Conservation (phyloP, 768 basidiomycete species). For the Amanita fuliginea region DNA sequence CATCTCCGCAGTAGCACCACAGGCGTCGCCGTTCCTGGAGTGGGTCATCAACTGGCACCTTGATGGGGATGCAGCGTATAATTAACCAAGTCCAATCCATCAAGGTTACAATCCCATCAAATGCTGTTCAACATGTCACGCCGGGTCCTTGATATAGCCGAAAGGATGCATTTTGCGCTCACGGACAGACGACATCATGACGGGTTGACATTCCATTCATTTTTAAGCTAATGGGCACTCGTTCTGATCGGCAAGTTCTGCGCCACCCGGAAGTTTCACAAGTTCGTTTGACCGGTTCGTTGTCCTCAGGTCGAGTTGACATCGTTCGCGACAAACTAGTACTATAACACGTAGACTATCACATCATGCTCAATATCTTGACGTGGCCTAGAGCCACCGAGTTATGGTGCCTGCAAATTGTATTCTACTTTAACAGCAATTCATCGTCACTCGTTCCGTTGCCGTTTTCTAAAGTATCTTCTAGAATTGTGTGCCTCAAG, state of each 20-base stretch:
- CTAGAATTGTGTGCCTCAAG: background rate
- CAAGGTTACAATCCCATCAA: background rate
- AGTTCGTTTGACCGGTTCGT: background rate
- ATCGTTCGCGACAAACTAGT: background rate
- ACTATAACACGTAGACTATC: background rate
- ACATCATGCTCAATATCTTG: background rate
- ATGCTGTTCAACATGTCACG: background rate
- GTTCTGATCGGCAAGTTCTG: background rate
- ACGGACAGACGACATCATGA: background rate
- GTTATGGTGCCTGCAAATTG: background rate
- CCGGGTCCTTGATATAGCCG: background rate
- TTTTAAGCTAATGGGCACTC: background rate
- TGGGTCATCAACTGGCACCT: background rate
- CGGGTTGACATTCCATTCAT: background rate
- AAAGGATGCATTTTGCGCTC: background rate
- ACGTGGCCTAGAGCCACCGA: background rate
- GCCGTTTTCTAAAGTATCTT: conserved; percentile 6
- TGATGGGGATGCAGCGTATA: background rate
- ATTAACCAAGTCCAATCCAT: background rate
- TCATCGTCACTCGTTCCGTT: conserved; percentile 15
- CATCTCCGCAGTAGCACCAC: background rate
- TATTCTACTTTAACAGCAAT: conserved; percentile 10
- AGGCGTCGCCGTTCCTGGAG: background rate
- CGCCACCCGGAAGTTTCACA: background rate
- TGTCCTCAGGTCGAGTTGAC: background rate